Conservation (phyloP, 108 stramenopile species). For the Nannochloropsis salina region DNA sequence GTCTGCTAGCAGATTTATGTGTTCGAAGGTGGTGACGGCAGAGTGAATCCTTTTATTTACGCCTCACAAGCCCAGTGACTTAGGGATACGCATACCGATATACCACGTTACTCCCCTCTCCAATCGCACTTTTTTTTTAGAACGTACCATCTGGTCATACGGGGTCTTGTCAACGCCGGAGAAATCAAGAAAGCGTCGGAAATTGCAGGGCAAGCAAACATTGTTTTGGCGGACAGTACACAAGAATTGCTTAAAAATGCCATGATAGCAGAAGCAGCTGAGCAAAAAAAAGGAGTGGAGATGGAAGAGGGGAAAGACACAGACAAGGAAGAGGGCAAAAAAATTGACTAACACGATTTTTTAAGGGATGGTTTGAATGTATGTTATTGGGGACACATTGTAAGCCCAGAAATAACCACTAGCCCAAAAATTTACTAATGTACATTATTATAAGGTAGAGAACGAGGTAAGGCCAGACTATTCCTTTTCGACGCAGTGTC, state of each 20-base stretch:
- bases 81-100: too few relatives aligned
- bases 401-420: too few relatives aligned
- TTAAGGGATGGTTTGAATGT: too few relatives aligned
- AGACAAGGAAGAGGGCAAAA: background rate
- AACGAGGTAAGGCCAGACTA: too few relatives aligned
- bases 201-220: background rate
- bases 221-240: slow-evolving; percentile 8
- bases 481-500: too few relatives aligned
- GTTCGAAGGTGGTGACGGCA: too few relatives aligned
- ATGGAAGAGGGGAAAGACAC: background rate
- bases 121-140: background rate
- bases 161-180: background rate
- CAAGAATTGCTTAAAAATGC: background rate
- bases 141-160: background rate
- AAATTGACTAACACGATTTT: background rate
- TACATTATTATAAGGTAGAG: too few relatives aligned
- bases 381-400: too few relatives aligned
- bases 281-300: background rate
- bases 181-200: background rate
- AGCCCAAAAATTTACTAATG: too few relatives aligned
- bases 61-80: too few relatives aligned
- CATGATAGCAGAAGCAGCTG: background rate
- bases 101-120: background rate
- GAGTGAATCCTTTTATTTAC: too few relatives aligned
- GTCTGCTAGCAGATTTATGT: too few relatives aligned